These are phyloP conservation scores for Filobasidium uniguttulatum DNA, from an alignment of 1,284 basidiomycete species.

Conservation along the genomic window DNA sequence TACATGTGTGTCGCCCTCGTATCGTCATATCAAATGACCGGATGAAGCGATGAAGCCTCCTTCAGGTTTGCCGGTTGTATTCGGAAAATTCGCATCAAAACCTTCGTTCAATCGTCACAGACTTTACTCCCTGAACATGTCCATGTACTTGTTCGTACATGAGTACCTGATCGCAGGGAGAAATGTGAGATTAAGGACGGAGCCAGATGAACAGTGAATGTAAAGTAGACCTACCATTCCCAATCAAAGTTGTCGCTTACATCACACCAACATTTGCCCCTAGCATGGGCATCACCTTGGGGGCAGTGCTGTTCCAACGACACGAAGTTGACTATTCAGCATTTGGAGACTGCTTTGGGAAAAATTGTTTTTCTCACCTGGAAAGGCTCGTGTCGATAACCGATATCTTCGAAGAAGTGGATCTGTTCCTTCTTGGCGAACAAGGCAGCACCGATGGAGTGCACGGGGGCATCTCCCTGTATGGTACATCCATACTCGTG, in stretches of 20 bases:
- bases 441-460: constrained; percentile 62
- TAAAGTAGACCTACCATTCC: constrained; percentile 32
- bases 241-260: constrained; percentile 34
- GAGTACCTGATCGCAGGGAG: constrained; percentile 7
- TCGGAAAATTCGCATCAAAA: too few relatives aligned
- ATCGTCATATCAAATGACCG: too few relatives aligned
- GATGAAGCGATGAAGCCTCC: too few relatives aligned
- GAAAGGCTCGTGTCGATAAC: constrained; percentile 37
- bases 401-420: constrained; percentile 52
- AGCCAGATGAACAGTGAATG: background rate
- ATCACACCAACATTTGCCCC: constrained; percentile 35
- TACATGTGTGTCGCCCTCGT: too few relatives aligned
- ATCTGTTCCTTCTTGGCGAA: constrained; percentile 54
- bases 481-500: constrained; percentile 37
- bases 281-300: constrained; percentile 32
- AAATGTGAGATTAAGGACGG: background rate
- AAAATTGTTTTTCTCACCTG: constrained; percentile 15
- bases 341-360: background rate
- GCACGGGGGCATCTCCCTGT: constrained; percentile 79
- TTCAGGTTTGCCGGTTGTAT: too few relatives aligned
- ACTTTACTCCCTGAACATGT: constrained; percentile 13
- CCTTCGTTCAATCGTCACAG: too few relatives aligned
- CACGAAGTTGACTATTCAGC: background rate
- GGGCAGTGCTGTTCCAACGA: constrained; percentile 33
- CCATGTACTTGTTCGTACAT: constrained; percentile 16